Base-by-base conservation (phyloP, 129 eudicot species). In the Escallonia rubra region DNA sequence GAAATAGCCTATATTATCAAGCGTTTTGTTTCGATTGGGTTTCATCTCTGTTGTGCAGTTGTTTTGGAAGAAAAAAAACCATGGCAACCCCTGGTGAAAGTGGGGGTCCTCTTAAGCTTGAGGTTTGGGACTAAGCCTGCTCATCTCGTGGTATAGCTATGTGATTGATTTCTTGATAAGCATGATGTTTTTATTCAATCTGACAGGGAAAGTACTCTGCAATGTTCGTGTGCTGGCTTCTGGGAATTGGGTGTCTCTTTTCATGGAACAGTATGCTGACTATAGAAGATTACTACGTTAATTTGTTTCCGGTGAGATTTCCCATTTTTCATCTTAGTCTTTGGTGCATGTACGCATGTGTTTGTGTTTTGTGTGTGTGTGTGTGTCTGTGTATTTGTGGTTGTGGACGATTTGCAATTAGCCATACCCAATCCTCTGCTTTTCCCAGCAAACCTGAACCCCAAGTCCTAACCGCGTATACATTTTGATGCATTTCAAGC, bases 261-360 rank as follows among this genome's bases (percentile, higher is more conserved):
- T 61, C 82, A 4, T 86, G 92, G 92, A 82, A 86, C 46, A 86
- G 88, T 64, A 86, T 82, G 92, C 61, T 86, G 65, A 80, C 88
- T 6, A 79, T 86, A 1, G 79, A 74, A 69, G 91, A 82, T 69
- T 86, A 86, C 57, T 86, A 86, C 43, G 68, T 61, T 50, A 51
- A 15, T 43, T 51, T 86, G 65, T 86, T 76, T 44, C 88, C 83
- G 75, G 91, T 86, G 82, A 73, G 23, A 9, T 58, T 58, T 34
- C 43, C 43, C 6, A 58, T 64, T 45, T 23, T 23, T 23, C 34
- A 23, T 23, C 34, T 23, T 0, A 23, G 34, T 23, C 34, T 23
- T 63, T 45, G 40, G 44, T 63, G 45, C 48, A 41, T 13, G 8
- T 62, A 42, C 4, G 43, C 8, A 14, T 23, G 34, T 23, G 34